These are phyloP conservation scores for Niebla homalea DNA, from an alignment of 495 filamentous ascomycete genomes.

Conservation along the genomic window DNA sequence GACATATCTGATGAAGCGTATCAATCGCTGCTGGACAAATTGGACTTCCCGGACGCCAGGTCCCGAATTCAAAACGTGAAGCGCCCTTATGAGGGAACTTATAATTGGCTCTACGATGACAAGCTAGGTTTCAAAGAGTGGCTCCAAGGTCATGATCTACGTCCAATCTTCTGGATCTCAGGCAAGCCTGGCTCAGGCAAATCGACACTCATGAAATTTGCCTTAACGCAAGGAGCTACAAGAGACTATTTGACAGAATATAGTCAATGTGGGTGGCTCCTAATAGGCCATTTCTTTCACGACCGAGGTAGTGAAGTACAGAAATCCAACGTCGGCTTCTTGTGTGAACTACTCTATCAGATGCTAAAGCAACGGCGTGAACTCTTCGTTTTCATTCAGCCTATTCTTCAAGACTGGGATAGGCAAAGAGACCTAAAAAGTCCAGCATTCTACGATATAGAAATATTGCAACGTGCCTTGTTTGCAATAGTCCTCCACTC, in stretches of 20 bases:
- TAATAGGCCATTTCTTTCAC: slow-evolving; percentile 17
- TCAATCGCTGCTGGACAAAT: neutral
- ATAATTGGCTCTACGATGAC: slow-evolving; percentile 15
- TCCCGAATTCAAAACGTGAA: neutral
- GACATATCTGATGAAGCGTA: neutral
- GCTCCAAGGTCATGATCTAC: slow-evolving; percentile 1
- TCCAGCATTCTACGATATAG: neutral
- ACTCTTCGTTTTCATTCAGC: slow-evolving; percentile 2
- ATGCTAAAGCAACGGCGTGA: slow-evolving; percentile 7
- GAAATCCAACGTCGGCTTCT: slow-evolving; percentile 13
- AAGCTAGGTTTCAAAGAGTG: slow-evolving; percentile 6
- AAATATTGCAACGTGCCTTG: slow-evolving; percentile 1
- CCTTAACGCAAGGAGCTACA: slow-evolving; percentile 8
- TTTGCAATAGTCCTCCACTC: slow-evolving; percentile 4
- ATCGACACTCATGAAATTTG: slow-evolving; percentile 31
- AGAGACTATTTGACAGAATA: neutral
- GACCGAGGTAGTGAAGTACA: slow-evolving; percentile 17
- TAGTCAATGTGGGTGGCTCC: neutral
- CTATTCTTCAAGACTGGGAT: slow-evolving; percentile 2
- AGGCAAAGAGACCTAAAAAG: slow-evolving; percentile 1
- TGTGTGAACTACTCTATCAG: slow-evolving; percentile 11
- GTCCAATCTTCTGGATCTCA: slow-evolving; percentile 26
- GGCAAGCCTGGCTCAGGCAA: slow-evolving; percentile 38
- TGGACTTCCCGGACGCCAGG: neutral
- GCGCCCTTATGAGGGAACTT: slow-evolving; percentile 10